Evolutionary conservation across 306 rosid species (phyloP), one percentile per base, ranked within the genome.

Genomic region (Delonix regia): DNA sequence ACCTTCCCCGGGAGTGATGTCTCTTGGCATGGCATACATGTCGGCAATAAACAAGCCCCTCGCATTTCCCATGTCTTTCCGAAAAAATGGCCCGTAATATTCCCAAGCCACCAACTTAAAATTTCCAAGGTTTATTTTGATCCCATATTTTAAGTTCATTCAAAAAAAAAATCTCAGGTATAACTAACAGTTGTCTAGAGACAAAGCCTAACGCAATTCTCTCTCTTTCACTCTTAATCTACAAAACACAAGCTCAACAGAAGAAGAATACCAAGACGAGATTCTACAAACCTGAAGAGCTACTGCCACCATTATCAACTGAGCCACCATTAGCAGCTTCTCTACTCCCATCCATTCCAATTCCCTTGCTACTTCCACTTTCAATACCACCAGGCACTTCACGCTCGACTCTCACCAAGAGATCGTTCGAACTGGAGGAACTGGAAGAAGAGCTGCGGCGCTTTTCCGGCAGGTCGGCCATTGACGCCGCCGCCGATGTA

Each of bases 201-300:
- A 57, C 36, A 57, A 65, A 45, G 1, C 19, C 38, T 12, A 41
- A 68, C 9, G 73, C 22, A 22, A 22, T 24, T 42, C 3, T 42
- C 38, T 69, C 27, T 14, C 5, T 9, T 15, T 15, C n/a, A 9
- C 27, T 69, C 39, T 38, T 38, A 19, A 38, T 65, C 19, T 16
- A 15, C 7, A 16, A 33, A 62, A 19, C 68, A 62, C 9, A 30
- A 33, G 36, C 42, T 38, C 7, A 11, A 14, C 38, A 24, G 3
- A 24, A 4, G 57, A n/a, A 27, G n/a, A n/a, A n/a, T n/a, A n/a
- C n/a, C n/a, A 33, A 15, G 45, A 34, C 1, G 19, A 41, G 5
- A 69, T 25, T 47, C 11, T 3, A 76, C 89, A 30, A 33, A 85
- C 91, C 91, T 83, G 84, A 61, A 48, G 86, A 74, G 68, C 57